Evolutionary conservation across 768 basidiomycete genomes (phyloP).

Genomic region (Phylloporus arenicola): DNA sequence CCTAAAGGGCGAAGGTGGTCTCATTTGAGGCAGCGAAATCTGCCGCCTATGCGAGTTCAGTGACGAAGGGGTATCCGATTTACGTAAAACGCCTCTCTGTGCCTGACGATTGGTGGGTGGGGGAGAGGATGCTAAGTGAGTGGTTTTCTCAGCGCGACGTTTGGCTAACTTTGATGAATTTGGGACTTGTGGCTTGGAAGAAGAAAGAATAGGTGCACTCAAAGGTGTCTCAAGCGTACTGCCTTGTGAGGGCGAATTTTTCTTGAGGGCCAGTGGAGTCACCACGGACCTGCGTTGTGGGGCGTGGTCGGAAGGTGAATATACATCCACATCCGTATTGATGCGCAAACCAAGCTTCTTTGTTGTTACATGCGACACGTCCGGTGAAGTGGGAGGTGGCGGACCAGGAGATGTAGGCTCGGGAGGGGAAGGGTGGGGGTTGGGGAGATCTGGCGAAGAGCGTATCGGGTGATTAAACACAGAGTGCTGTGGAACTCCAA

Average conservation of each 20-base stretch:
- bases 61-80: constrained; percentile 2
- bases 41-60: background rate
- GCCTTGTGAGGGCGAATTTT: background rate
- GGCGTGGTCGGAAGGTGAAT: background rate
- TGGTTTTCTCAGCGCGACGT: constrained; percentile 1
- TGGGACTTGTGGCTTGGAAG: background rate
- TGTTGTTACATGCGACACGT: background rate
- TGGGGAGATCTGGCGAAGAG: constrained; percentile 20
- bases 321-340: background rate
- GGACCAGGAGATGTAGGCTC: background rate
- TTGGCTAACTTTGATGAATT: constrained; percentile 6
- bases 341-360: constrained; percentile 1
- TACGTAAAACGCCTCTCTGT: constrained; percentile 2
- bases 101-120: background rate
- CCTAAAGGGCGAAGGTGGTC: constrained; percentile 21
- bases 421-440: constrained; percentile 14
- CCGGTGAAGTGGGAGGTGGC: background rate
- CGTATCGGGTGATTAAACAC: constrained; percentile 19
- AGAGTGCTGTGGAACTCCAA: constrained; percentile 29
- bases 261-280: background rate
- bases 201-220: background rate
- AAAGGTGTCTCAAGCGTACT: background rate
- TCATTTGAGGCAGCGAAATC: constrained; percentile 18
- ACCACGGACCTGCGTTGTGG: background rate
- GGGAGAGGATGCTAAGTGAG: background rate